Conservation (phyloP, 2,329 filamentous ascomycete genomes). For the Septoria linicola region DNA sequence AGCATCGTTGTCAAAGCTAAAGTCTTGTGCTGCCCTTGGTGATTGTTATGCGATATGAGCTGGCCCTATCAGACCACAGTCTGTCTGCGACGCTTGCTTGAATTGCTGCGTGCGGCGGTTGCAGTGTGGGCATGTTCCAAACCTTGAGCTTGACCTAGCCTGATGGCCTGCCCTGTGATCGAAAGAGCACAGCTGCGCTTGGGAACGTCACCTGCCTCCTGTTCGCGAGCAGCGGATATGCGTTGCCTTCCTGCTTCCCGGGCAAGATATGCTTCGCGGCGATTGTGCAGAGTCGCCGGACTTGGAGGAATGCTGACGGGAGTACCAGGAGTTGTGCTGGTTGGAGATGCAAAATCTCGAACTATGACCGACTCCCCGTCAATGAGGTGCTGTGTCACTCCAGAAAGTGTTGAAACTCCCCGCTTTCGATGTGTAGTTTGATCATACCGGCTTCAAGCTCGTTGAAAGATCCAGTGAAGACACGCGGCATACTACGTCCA, state of each 20-base stretch:
- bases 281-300: slow-evolving; percentile 22
- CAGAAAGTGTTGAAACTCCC: too few species aligned
- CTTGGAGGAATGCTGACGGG: slow-evolving; percentile 20
- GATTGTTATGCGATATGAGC: not conserved
- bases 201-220: not conserved
- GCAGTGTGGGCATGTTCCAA: slow-evolving; percentile 12
- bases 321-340: slow-evolving; percentile 6
- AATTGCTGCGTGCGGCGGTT: slow-evolving; percentile 11
- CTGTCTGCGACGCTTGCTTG: slow-evolving; percentile 12
- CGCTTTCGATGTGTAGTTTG: slow-evolving; percentile 18
- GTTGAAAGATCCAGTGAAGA: slow-evolving; percentile 32
- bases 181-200: too few species aligned
- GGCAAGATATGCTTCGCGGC: slow-evolving; percentile 16
- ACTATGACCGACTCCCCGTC: slow-evolving; percentile 2
- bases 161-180: not conserved
- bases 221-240: not conserved
- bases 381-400: slow-evolving; percentile 5
- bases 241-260: not conserved
- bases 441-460: slow-evolving; percentile 27
- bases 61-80: slow-evolving; percentile 5
- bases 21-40: slow-evolving; percentile 54
- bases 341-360: slow-evolving; percentile 17
- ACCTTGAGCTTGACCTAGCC: slow-evolving; percentile 18
- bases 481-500: slow-evolving; percentile 23
- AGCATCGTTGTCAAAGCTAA: slow-evolving; percentile 67